Conservation (phyloP, 257 asterid species). For the Mitragyna speciosa region DNA sequence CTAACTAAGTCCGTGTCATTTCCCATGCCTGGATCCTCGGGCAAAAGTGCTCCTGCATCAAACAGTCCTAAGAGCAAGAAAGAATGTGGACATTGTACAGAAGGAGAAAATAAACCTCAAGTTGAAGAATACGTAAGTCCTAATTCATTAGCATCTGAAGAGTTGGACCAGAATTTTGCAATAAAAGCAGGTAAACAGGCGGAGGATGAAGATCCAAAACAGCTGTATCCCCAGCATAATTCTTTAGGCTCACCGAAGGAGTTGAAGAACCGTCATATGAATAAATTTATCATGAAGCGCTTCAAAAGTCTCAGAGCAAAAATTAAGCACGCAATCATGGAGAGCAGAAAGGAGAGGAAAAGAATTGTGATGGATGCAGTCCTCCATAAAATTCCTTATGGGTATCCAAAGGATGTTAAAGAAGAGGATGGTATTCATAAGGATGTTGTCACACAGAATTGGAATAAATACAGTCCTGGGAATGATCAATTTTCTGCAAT, state of each 20-base stretch:
- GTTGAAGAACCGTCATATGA: conserved; percentile 33
- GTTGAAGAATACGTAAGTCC: background rate
- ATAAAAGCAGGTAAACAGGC: conserved; percentile 16
- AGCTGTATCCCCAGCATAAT: conserved; percentile 17
- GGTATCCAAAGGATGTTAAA: conserved; percentile 28
- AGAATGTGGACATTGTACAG: conserved; percentile 15
- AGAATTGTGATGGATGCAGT: conserved; percentile 73
- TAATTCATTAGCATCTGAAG: conserved; percentile 14
- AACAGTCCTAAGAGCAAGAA: conserved; percentile 9
- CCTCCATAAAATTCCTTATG: conserved; percentile 70
- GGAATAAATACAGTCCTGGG: conserved; percentile 17
- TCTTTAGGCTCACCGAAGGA: conserved; percentile 23
- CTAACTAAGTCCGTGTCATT: conserved; percentile 63
- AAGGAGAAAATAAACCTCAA: conserved; percentile 19
- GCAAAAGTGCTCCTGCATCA: conserved; percentile 1
- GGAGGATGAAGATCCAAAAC: conserved; percentile 19
- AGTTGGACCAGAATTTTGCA: conserved; percentile 8
- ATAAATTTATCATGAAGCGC: conserved; percentile 41
- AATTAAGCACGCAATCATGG: conserved; percentile 58
- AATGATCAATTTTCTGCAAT: conserved; percentile 14
- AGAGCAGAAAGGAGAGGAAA: conserved; percentile 59
- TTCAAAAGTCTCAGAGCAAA: conserved; percentile 66
- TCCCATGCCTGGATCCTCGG: conserved; percentile 36
- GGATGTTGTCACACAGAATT: conserved; percentile 17
- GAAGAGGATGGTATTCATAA: conserved; percentile 16